These are phyloP conservation scores for Closterium sp. DNA, from an alignment of 139 green algal species.

Conservation along the genomic window DNA sequence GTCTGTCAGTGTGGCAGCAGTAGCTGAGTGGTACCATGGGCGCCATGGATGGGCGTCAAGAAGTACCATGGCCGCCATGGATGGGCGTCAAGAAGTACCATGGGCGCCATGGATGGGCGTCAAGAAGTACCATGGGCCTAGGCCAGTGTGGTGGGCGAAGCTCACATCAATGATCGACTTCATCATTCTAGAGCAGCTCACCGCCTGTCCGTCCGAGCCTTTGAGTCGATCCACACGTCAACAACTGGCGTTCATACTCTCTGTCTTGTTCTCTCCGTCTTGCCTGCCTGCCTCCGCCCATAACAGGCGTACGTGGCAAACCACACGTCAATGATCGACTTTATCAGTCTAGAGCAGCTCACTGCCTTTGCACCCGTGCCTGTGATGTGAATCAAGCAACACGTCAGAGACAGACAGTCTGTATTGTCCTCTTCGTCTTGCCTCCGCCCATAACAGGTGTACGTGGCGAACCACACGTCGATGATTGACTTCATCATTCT, in stretches of 20 bases:
- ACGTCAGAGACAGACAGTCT: no score
- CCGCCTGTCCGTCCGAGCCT: neutral
- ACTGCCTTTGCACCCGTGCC: conserved; percentile 9
- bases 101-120: conserved; percentile 18
- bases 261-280: no score
- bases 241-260: no score
- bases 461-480: conserved; percentile 96
- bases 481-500: conserved; percentile 99
- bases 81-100: conserved; percentile 65
- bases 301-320: conserved; percentile 92
- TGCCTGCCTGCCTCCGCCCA: no score
- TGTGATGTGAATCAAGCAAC: no score
- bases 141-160: conserved; percentile 68
- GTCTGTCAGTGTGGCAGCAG: no score
- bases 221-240: conserved; percentile 87
- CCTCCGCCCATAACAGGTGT: conserved; percentile 64
- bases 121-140: conserved; percentile 85
- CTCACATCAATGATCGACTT: conserved; percentile 99
- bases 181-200: conserved; percentile 83
- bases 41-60: no score
- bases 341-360: conserved; percentile 82
- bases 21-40: no score
- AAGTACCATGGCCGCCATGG: no score
- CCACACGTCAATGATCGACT: conserved; percentile 98
- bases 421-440: no score